A percentile compares a stretch with the other conserved stretches of the same genome.
These are phyloP conservation scores for Jasminum sambac DNA, from an alignment of 257 asterid genomes.

Conservation along the genomic window DNA sequence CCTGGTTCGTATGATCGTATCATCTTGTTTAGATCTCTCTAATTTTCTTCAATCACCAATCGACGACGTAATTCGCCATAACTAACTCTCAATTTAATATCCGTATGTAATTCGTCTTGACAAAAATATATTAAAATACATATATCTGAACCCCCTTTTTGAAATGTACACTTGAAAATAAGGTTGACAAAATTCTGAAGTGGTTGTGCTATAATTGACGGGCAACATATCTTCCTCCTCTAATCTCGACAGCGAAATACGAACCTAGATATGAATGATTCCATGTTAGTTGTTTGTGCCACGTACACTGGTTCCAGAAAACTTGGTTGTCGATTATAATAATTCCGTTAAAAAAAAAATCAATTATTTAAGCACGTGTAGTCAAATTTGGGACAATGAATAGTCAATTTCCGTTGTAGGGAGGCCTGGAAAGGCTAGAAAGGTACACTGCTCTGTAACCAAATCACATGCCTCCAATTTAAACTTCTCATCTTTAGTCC, in stretches of 20 bases:
- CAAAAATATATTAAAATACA: too few relatives aligned
- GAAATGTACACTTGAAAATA: too few relatives aligned
- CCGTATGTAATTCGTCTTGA: too few relatives aligned
- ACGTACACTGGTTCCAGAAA: background rate
- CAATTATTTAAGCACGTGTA: background rate
- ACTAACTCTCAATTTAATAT: too few relatives aligned
- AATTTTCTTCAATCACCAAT: too few relatives aligned
- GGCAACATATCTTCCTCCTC: too few relatives aligned
- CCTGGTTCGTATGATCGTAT: too few relatives aligned
- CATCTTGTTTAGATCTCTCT: too few relatives aligned
- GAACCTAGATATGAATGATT: background rate
- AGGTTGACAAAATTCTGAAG: too few relatives aligned
- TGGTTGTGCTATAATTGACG: too few relatives aligned
- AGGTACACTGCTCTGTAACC: constrained; percentile 6
- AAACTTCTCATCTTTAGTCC: background rate
- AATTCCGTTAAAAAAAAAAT: background rate
- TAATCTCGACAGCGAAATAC: background rate
- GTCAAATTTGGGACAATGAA: background rate
- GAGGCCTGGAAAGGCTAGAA: background rate
- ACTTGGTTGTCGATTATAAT: background rate
- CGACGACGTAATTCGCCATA: too few relatives aligned
- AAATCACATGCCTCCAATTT: constrained; percentile 19
- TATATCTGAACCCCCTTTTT: too few relatives aligned
- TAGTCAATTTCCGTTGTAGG: background rate
- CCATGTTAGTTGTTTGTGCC: background rate